Evolutionary conservation across 495 filamentous ascomycete genomes (phyloP).

Genomic region (Aspergillus kassunensis): DNA sequence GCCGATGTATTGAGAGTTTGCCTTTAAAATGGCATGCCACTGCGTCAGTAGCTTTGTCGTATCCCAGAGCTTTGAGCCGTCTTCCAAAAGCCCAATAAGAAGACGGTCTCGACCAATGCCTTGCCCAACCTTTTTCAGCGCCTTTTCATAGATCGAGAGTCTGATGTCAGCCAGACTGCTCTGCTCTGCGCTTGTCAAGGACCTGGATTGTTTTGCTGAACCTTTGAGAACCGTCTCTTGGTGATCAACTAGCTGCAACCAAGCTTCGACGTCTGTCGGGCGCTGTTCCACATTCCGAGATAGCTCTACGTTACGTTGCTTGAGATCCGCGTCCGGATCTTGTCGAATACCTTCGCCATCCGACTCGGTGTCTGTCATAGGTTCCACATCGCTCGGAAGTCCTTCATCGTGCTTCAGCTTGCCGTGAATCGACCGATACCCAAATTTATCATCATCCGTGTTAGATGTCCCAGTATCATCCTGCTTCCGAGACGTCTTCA

Average conservation of each 20-base stretch:
- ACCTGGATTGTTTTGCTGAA: conserved; percentile 31
- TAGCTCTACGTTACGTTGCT: conserved; percentile 53
- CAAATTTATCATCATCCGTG: conserved; percentile 46
- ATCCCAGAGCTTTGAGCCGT: conserved; percentile 71
- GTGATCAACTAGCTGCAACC: conserved; percentile 71
- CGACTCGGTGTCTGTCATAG: conserved; percentile 45
- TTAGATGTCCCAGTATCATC: conserved; percentile 20
- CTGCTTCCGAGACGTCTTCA: conserved; percentile 25
- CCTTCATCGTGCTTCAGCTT: conserved; percentile 54
- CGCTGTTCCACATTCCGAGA: conserved; percentile 53
- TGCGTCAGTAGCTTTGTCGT: conserved; percentile 52
- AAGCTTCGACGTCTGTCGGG: conserved; percentile 64
- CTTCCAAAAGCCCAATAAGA: conserved; percentile 63
- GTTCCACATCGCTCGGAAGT: conserved; percentile 48
- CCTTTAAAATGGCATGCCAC: conserved; percentile 60
- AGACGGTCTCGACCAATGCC: conserved; percentile 50
- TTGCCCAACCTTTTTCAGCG: conserved; percentile 53
- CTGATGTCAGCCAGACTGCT: conserved; percentile 72
- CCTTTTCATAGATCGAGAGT: conserved; percentile 76
- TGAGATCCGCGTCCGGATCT: conserved; percentile 38
- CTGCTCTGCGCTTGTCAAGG: conserved; percentile 56
- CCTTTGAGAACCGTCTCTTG: conserved; percentile 60
- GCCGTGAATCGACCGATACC: conserved; percentile 69
- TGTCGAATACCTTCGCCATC: conserved; percentile 30
- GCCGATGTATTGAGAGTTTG: conserved; percentile 53